Base-by-base conservation (phyloP, 805 yeast genomes). In the Hanseniaspora meyeri region DNA sequence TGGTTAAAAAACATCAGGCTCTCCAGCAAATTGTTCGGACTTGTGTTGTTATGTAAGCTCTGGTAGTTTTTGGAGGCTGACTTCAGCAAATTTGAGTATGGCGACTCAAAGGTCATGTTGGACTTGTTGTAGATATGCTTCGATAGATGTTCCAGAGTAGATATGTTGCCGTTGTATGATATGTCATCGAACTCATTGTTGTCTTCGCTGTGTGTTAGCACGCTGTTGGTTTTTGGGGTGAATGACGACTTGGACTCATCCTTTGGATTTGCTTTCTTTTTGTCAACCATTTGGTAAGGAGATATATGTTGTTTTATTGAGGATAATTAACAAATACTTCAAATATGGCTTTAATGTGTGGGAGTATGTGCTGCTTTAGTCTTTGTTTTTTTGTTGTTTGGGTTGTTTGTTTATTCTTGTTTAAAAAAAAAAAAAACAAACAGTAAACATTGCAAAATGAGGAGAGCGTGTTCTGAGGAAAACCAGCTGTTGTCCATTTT, bases 51-150 rank as follows among this genome's bases (percentile, higher is more conserved):
- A 14, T 31, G 9, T 46, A 20, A 16, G 37, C n/a, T 29, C n/a
- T 45, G 48, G n/a, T n/a, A 43, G 27, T 51, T 53, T n/a, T 53
- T 53, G 4, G 51, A 45, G 14, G 46, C 49, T 14, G 57, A 53
- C 19, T 39, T 45, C 11, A 53, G 16, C 7, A 53, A 24, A 29
- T 46, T 46, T 3, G 50, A 45, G 17, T 46, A 53, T 16, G 57
- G 57, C 4, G 57, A 53, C 11, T 47, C 43, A 10, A 53, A 20
- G 14, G 40, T 20, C 10, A 32, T 12, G 17, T 19, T 46, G 16
- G 38, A 32, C 8, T 29, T 45, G 32, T 20, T 20, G 40, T 20
- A 32, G 29, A 34, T 32, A 32, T 34, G 38, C 29, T 34, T 46
- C 10, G 49, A 19, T 8, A 46, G 16, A n/a, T 46, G 16, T 7